A percentile compares a stretch with the other conserved stretches of the same genome.
Evolutionary conservation across 78 protist species (phyloP).

Genomic region (Dictyostelium brefeldianum): DNA sequence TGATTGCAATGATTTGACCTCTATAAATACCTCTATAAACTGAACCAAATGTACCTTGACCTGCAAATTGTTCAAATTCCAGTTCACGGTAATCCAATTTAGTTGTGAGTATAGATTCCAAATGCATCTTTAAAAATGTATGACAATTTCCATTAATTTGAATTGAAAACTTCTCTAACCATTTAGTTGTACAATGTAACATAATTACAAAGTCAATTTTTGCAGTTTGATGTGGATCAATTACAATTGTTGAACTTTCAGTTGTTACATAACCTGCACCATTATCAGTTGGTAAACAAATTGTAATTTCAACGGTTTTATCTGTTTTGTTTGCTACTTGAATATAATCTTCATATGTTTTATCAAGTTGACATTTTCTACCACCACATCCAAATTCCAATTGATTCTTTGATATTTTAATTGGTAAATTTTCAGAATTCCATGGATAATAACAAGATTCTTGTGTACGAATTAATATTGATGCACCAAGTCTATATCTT

Average conservation of each 20-base stretch:
- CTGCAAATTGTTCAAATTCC: neutral
- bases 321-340: neutral
- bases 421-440: too few relatives aligned
- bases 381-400: too few relatives aligned
- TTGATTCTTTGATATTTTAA: too few relatives aligned
- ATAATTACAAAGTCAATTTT: neutral
- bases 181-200: neutral
- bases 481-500: too few relatives aligned
- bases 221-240: too few relatives aligned
- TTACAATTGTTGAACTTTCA: neutral
- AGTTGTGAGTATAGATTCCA: neutral
- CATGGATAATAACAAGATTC: too few relatives aligned
- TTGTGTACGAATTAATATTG: too few relatives aligned
- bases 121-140: neutral
- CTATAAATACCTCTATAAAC: neutral
- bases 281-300: neutral
- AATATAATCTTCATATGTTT: neutral
- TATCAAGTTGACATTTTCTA: neutral
- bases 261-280: neutral
- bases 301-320: neutral
- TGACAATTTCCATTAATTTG: neutral
- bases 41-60: neutral
- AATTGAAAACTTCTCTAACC: neutral
- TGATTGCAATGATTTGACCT: neutral
- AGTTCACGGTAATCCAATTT: neutral